Conservation (phyloP, 31 red algal species). For the Bonnemaisonia californica region DNA sequence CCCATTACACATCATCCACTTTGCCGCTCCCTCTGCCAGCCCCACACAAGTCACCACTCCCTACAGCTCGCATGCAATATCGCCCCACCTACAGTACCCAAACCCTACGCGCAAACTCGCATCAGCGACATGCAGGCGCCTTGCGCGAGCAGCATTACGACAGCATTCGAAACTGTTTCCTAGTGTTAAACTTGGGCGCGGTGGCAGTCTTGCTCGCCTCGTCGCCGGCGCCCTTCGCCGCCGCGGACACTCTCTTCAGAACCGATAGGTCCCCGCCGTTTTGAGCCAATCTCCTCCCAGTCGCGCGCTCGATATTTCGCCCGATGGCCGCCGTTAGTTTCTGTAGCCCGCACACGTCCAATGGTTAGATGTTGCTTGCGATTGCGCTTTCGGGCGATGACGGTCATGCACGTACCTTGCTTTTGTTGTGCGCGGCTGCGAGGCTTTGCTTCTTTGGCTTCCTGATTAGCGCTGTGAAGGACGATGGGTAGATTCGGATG, state of each 20-base stretch:
- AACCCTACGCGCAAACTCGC: too few species aligned
- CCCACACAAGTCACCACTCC: background rate
- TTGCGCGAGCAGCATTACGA: too few species aligned
- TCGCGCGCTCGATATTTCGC: conserved; percentile 50
- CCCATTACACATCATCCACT: background rate
- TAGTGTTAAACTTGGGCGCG: conserved; percentile 50
- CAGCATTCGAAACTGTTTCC: conserved; percentile 51
- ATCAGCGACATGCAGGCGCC: too few species aligned
- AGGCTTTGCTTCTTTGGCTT: conserved; percentile 51
- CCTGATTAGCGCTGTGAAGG: conserved; percentile 13
- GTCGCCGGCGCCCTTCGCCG: conserved; percentile 34
- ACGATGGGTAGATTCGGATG: background rate
- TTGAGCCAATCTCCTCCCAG: conserved; percentile 33
- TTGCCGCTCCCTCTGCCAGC: background rate
- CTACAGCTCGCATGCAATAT: background rate
- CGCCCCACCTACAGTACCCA: background rate
- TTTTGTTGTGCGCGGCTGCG: conserved; percentile 42
- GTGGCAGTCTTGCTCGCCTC: conserved; percentile 34
- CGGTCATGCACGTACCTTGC: conserved; percentile 29
- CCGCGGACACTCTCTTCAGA: conserved; percentile 46
- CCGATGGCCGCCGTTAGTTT: conserved; percentile 54
- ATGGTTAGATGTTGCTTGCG: too few species aligned
- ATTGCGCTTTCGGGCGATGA: background rate
- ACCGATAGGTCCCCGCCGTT: conserved; percentile 50
- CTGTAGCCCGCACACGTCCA: background rate